Evolutionary conservation across 2,329 filamentous ascomycete genomes (phyloP).

Genomic region (Alternaria sp.): DNA sequence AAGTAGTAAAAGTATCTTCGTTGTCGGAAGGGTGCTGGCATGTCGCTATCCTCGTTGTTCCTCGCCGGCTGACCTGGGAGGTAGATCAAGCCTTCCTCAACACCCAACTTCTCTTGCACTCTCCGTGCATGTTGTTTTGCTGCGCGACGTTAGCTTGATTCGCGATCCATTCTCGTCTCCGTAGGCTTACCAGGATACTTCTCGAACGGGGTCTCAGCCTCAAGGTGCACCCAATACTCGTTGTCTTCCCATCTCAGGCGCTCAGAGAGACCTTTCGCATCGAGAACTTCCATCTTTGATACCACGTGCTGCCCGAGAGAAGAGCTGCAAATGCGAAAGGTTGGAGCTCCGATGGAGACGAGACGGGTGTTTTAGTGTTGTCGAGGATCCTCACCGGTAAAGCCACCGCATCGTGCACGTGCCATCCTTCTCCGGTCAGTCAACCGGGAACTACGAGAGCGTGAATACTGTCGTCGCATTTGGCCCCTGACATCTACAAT

Average conservation of each 20-base stretch:
- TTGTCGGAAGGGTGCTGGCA: slow-evolving; percentile 65
- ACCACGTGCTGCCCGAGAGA: slow-evolving; percentile 22
- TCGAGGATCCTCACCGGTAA: slow-evolving; percentile 25
- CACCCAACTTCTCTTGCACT: slow-evolving; percentile 49
- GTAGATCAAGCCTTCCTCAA: slow-evolving; percentile 61
- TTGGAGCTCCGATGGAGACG: slow-evolving; percentile 17
- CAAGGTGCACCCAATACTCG: slow-evolving; percentile 50
- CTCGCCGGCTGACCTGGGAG: slow-evolving; percentile 61
- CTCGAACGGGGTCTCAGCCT: slow-evolving; percentile 44
- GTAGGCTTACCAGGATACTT: slow-evolving; percentile 51
- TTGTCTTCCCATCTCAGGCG: slow-evolving; percentile 40
- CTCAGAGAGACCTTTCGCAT: slow-evolving; percentile 41
- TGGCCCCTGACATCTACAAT: slow-evolving; percentile 10
- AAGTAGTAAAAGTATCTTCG: slow-evolving; percentile 70
- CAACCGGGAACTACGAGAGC: slow-evolving; percentile 4
- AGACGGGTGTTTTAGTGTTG: slow-evolving; percentile 25
- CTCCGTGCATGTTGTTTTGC: slow-evolving; percentile 54
- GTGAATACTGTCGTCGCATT: not conserved
- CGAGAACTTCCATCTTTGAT: slow-evolving; percentile 36
- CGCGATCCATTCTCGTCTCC: not conserved
- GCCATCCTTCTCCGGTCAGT: slow-evolving; percentile 20
- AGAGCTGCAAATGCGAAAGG: slow-evolving; percentile 21
- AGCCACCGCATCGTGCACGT: slow-evolving; percentile 15
- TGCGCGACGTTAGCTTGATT: slow-evolving; percentile 24
- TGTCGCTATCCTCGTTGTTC: slow-evolving; percentile 67